These are phyloP conservation scores for Fusarium haematococcum DNA, from an alignment of 2,329 filamentous ascomycete genomes.

Conservation along the genomic window DNA sequence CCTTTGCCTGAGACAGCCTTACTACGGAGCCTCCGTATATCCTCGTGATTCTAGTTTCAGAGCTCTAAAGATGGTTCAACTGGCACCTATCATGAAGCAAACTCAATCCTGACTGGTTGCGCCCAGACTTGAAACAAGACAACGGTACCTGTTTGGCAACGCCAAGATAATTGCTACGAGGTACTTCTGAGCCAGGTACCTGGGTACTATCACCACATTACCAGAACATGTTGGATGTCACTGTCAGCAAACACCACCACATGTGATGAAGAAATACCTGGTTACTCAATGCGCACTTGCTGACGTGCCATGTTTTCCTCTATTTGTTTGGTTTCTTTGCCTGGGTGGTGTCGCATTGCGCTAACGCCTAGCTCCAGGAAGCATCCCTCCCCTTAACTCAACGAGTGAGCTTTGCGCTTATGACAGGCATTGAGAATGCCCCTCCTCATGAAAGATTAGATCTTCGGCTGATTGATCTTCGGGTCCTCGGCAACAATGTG, in stretches of 20 bases:
- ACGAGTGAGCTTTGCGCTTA: conserved; percentile 8
- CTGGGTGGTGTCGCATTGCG: conserved; percentile 10
- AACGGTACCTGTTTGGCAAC: neutral
- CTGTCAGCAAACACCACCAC: neutral
- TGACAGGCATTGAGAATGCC: conserved; percentile 9
- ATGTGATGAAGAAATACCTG: neutral
- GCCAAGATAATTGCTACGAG: neutral
- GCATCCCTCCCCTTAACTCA: conserved; percentile 8
- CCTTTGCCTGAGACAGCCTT: neutral
- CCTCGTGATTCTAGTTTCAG: neutral
- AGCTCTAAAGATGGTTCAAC: neutral
- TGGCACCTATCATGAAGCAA: neutral
- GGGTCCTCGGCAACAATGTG: neutral
- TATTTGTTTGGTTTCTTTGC: conserved; percentile 24
- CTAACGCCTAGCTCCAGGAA: conserved; percentile 11
- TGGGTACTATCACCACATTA: neutral
- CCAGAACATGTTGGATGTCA: neutral
- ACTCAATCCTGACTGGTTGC: conserved; percentile 4
- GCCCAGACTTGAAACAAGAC: neutral
- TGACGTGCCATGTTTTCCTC: neutral
- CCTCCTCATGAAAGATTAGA: conserved; percentile 3
- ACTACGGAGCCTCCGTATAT: neutral
- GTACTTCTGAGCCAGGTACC: conserved; percentile 1
- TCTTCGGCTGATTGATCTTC: neutral
- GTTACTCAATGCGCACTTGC: neutral